Percentiles rank a stretch among this genome's conserved stretches.
Conservation (phyloP, 768 basidiomycete species). For the Leccinum variicolor region DNA sequence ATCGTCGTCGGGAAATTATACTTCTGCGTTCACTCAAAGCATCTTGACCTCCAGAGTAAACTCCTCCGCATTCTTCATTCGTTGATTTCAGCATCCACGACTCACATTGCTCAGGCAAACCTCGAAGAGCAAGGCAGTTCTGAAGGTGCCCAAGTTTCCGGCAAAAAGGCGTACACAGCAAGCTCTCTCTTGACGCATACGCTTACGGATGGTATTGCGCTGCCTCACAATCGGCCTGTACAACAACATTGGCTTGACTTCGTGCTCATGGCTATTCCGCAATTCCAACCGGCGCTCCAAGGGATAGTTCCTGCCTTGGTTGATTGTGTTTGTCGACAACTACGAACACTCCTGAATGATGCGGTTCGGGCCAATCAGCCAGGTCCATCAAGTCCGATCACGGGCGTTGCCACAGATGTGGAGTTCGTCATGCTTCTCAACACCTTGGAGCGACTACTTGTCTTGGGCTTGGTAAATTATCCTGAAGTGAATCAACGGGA, state of each 20-base stretch:
- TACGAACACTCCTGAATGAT: slow-evolving; percentile 55
- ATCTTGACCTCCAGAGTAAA: slow-evolving; percentile 89
- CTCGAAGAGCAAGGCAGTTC: slow-evolving; percentile 32
- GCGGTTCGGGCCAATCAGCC: slow-evolving; percentile 42
- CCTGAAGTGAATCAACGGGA: slow-evolving; percentile 48
- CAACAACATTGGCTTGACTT: slow-evolving; percentile 98
- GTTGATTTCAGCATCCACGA: slow-evolving; percentile 63
- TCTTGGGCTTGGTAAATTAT: slow-evolving; percentile 64
- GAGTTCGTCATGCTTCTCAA: slow-evolving; percentile 85
- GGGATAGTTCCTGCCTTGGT: slow-evolving; percentile 68
- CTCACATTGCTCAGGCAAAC: slow-evolving; percentile 29
- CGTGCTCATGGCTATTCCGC: slow-evolving; percentile 84
- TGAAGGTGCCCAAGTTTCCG: slow-evolving; percentile 33
- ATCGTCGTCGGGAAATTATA: slow-evolving; percentile 74
- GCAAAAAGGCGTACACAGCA: slow-evolving; percentile 42
- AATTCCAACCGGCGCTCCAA: slow-evolving; percentile 72
- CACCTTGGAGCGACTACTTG: slow-evolving; percentile 76
- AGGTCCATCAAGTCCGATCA: slow-evolving; percentile 40
- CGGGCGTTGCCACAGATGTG: slow-evolving; percentile 62
- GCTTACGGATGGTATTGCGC: slow-evolving; percentile 75
- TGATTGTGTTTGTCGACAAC: slow-evolving; percentile 74
- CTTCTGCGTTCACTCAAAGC: slow-evolving; percentile 60
- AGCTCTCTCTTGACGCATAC: slow-evolving; percentile 76
- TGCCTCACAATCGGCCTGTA: slow-evolving; percentile 67
- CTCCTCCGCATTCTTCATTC: slow-evolving; percentile 89